These are phyloP conservation scores for Dimargaris xerosporica DNA, from an alignment of 192 early-diverging fungal genomes.

Conservation along the genomic window DNA sequence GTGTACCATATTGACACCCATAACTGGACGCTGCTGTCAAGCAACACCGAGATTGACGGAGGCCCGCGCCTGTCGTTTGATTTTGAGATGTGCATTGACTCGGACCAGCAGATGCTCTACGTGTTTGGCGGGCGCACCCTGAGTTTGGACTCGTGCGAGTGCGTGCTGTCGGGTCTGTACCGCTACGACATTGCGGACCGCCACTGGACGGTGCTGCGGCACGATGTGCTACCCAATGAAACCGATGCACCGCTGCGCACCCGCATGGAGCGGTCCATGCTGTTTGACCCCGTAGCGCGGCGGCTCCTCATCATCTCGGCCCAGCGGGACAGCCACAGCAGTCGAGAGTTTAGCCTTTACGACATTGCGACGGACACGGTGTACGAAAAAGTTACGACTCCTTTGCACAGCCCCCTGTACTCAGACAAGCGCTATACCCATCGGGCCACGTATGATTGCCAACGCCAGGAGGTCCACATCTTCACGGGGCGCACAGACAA, in stretches of 20 bases:
- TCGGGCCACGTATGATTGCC: constrained; percentile 61
- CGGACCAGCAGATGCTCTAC: constrained; percentile 50
- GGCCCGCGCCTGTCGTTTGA: constrained; percentile 86
- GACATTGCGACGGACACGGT: constrained; percentile 65
- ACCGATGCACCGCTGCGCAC: constrained; percentile 52
- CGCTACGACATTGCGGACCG: constrained; percentile 52
- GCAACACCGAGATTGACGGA: constrained; percentile 64
- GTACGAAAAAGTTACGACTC: constrained; percentile 37
- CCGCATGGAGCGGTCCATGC: constrained; percentile 83
- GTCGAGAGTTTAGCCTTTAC: constrained; percentile 72
- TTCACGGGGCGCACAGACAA: constrained; percentile 45
- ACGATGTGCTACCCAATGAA: constrained; percentile 36
- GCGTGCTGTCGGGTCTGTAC: constrained; percentile 77
- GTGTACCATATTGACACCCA: constrained; percentile 54
- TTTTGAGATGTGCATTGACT: constrained; percentile 86
- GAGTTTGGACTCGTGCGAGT: constrained; percentile 43
- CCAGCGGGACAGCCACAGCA: constrained; percentile 65
- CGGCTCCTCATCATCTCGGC: constrained; percentile 82
- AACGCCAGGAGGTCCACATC: constrained; percentile 72
- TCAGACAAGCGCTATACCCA: constrained; percentile 4
- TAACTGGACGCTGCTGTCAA: constrained; percentile 58
- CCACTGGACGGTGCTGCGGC: constrained; percentile 60
- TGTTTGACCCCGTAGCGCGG: constrained; percentile 52
- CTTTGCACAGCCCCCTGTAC: constrained; percentile 5
- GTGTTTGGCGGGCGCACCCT: constrained; percentile 81